Conservation (phyloP, 2,329 filamentous ascomycete genomes). For the Curvularia spicifera region DNA sequence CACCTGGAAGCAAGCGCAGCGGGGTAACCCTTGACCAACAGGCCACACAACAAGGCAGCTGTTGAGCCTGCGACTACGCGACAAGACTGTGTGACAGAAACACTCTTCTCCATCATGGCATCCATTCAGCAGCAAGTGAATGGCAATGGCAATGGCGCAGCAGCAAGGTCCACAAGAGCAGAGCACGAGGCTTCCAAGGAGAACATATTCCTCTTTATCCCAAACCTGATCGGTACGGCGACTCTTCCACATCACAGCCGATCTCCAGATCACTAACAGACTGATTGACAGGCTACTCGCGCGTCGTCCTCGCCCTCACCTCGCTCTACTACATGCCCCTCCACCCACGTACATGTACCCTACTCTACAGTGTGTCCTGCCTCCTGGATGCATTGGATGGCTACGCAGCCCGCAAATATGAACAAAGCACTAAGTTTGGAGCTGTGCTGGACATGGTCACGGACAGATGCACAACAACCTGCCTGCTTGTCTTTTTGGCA, state of each 20-base stretch:
- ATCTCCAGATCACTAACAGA: slow-evolving; percentile 21
- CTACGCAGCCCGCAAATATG: slow-evolving; percentile 82
- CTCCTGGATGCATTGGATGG: slow-evolving; percentile 95
- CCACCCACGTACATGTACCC: slow-evolving; percentile 91
- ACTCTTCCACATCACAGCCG: not conserved
- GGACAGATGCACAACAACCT: slow-evolving; percentile 94
- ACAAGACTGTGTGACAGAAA: slow-evolving; percentile 1
- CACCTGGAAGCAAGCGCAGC: slow-evolving; percentile 12
- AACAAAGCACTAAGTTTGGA: slow-evolving; percentile 94
- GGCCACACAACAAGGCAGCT: not conserved
- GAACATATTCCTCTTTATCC: slow-evolving; percentile 62
- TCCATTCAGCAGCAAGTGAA: slow-evolving; percentile 37
- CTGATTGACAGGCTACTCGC: slow-evolving; percentile 53
- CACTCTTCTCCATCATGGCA: slow-evolving; percentile 31
- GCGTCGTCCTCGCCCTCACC: slow-evolving; percentile 70
- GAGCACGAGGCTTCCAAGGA: slow-evolving; percentile 49
- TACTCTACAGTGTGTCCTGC: slow-evolving; percentile 92
- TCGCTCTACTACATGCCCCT: slow-evolving; percentile 99
- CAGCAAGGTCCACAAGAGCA: slow-evolving; percentile 25
- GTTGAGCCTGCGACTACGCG: slow-evolving; percentile 2
- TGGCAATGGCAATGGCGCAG: slow-evolving; percentile 43
- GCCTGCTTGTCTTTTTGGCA: slow-evolving; percentile 90
- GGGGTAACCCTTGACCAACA: slow-evolving; percentile 15
- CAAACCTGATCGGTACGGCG: slow-evolving; percentile 58
- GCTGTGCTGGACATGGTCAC: slow-evolving; percentile 99